Base-by-base conservation (phyloP, 2,329 filamentous ascomycete genomes). In the Polytolypa hystricis region DNA sequence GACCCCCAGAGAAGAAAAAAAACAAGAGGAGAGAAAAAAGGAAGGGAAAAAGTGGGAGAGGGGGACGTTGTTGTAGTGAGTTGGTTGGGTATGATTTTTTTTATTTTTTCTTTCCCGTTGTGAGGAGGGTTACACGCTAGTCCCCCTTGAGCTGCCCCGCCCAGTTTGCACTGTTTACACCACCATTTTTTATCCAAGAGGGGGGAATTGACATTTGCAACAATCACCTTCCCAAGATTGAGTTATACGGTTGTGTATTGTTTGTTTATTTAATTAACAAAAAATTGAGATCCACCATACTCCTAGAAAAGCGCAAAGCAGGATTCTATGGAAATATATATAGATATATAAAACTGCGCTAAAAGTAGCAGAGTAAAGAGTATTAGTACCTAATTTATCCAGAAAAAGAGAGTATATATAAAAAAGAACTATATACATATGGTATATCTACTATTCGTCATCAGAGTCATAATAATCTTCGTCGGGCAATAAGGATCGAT, bases 401-500 rank as follows among this genome's bases (percentile, higher is more conserved):
- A n/a, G n/a, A n/a, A n/a, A n/a, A n/a, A n/a, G n/a, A n/a, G n/a
- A 16, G 35, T 21, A 19, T n/a, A 35, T 23, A 2, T 33, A 33
- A 9, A 6, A 23, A 8, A 16, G 11, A 27, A 16, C 15, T 8
- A 10, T 30, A 21, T 29, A 37, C 8, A n/a, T n/a, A n/a, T n/a
- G 23, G 23, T 14, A 42, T 20, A 41, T 54, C 21, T 7, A n/a
- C n/a, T 25, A 64, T 30, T 66, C 64, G 39, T 84, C 80, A 36
- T 86, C 82, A 20, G 77, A 82, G 52, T 89, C 84, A 45, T 79
- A 75, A 45, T 79, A 76, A 44, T 76, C 82, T 31, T 89, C 82
- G 46, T 91, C 81, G 2, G 81, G 77, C 40, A 87, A 59, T 16
- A 93, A 67, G 2, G 84, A 81, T 40, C 84, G 73, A 58, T 87